phyloP scores from a whole-genome alignment of 148 eudicot genomes.

The Chenopodium quinoa region DNA sequence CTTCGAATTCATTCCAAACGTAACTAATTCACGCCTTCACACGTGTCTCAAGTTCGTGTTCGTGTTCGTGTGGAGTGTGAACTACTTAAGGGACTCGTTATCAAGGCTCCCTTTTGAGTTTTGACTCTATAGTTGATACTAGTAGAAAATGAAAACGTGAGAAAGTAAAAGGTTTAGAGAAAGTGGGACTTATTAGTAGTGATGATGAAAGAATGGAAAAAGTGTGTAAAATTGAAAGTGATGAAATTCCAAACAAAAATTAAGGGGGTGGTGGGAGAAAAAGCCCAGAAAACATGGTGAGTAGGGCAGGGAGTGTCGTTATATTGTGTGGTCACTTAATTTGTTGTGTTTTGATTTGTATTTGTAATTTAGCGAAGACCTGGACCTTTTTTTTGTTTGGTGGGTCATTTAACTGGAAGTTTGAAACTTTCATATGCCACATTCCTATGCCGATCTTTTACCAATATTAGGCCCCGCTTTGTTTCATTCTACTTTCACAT shows the following conservation, averaged over 20 bases:
- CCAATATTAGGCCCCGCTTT: neutral
- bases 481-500: no score
- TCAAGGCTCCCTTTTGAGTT: neutral
- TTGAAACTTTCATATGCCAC: slow-evolving; percentile 30
- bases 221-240: neutral
- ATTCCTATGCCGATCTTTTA: neutral
- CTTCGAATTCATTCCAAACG: no score
- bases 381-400: slow-evolving; percentile 12
- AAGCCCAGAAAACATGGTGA: slow-evolving; percentile 27
- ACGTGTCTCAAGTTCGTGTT: no score
- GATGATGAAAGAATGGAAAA: slow-evolving; percentile 18
- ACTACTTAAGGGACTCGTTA: no score
- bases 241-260: slow-evolving; percentile 3
- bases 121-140: neutral
- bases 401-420: slow-evolving; percentile 22
- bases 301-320: slow-evolving; percentile 25
- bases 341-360: neutral
- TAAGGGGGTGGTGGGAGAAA: slow-evolving; percentile 13
- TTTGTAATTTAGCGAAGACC: slow-evolving; percentile 22
- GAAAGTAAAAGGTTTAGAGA: neutral
- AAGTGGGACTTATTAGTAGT: neutral
- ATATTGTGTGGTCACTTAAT: slow-evolving; percentile 7
- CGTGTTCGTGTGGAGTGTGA: no score
- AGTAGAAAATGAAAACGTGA: neutral
- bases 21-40: no score